phyloP scores from a whole-genome alignment of 2,329 filamentous ascomycete genomes.

The Podosphaera aphanis region DNA sequence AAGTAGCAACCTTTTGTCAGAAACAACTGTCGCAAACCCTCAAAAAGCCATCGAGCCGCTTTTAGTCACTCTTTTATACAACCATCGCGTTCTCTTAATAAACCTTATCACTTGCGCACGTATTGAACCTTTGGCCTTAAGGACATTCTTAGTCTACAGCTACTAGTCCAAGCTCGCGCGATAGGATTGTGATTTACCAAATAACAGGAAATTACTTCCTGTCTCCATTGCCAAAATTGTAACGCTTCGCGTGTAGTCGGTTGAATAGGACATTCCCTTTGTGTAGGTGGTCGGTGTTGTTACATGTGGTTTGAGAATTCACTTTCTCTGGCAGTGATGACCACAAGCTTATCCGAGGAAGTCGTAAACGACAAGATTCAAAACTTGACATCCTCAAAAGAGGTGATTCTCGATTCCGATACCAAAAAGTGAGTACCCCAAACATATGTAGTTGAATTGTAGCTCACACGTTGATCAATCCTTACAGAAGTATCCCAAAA shows the following conservation, averaged over 20 bases:
- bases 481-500: slow-evolving; percentile 13
- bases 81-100: no score
- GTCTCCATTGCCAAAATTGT: not conserved
- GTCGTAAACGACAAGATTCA: slow-evolving; percentile 25
- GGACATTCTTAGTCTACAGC: no score
- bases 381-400: slow-evolving; percentile 22
- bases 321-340: slow-evolving; percentile 26
- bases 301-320: not conserved
- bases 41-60: no score
- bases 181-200: not conserved
- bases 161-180: no score
- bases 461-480: slow-evolving; percentile 16
- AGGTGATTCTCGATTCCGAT: slow-evolving; percentile 27
- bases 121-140: no score
- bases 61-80: no score
- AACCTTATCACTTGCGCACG: no score
- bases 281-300: not conserved
- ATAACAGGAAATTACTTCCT: not conserved
- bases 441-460: slow-evolving; percentile 3
- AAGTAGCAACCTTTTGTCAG: no score
- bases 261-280: not conserved
- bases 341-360: slow-evolving; percentile 20
- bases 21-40: no score
- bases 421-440: slow-evolving; percentile 34
- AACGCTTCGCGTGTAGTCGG: not conserved